A percentile compares a stretch with the other conserved stretches of the same genome.
Evolutionary conservation across 176 grass and related monocot species (phyloP).

Genomic region (Oryza australiensis): DNA sequence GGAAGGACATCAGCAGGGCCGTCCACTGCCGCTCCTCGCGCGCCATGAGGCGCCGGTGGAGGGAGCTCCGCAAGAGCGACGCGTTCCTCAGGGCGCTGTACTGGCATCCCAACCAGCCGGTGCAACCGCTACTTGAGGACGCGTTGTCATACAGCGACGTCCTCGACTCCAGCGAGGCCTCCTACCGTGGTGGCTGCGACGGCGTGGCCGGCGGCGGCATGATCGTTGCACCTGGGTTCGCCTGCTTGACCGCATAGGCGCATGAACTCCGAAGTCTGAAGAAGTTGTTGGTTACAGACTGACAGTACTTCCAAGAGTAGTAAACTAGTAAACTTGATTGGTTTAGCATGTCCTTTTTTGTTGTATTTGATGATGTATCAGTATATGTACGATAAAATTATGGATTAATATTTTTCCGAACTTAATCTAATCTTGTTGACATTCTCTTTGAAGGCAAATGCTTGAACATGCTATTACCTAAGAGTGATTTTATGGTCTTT

Average conservation of each 20-base stretch:
- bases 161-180: neutral
- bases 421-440: neutral
- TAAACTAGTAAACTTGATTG: neutral
- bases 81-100: neutral
- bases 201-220: neutral
- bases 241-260: neutral
- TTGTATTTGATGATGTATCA: neutral
- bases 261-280: neutral
- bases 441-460: neutral
- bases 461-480: too few relatives aligned
- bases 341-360: neutral
- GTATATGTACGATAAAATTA: neutral
- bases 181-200: neutral
- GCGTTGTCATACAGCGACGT: neutral
- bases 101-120: neutral
- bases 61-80: constrained; percentile 23
- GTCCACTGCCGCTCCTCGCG: constrained; percentile 9
- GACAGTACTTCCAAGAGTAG: neutral
- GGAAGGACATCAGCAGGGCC: constrained; percentile 14
- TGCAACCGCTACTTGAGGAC: neutral
- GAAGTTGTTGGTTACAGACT: too few relatives aligned
- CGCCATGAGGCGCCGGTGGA: constrained; percentile 33
- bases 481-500: too few relatives aligned
- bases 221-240: neutral
- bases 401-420: neutral